Percentiles rank a stretch among this genome's conserved stretches.
Conservation (phyloP, 2,329 filamentous ascomycete genomes). For the Sclerotiophoma versabilis region DNA sequence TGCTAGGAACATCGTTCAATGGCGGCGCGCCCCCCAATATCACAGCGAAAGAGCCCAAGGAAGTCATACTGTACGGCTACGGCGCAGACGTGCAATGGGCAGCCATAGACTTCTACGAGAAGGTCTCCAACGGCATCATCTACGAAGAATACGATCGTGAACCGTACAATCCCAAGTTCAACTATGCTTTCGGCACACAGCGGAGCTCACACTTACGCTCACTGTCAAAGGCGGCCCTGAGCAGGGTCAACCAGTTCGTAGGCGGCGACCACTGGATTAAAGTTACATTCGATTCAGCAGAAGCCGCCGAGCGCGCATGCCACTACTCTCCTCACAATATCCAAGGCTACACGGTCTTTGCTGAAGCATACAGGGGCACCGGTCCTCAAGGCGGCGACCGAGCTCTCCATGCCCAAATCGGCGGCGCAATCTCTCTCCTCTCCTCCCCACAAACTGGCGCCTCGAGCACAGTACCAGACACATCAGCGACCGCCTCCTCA, state of each 20-base stretch:
- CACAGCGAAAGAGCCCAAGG: constrained; percentile 66
- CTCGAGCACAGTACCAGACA: constrained; percentile 43
- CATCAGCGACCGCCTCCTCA: constrained; percentile 51
- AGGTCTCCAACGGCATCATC: constrained; percentile 78
- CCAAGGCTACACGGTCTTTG: constrained; percentile 57
- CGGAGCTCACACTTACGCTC: constrained; percentile 69
- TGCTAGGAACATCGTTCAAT: constrained; percentile 36
- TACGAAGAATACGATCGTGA: constrained; percentile 93
- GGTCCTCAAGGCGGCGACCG: constrained; percentile 53
- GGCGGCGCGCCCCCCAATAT: constrained; percentile 45
- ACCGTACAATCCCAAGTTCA: constrained; percentile 77
- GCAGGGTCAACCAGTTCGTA: constrained; percentile 80
- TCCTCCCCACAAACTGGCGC: constrained; percentile 46
- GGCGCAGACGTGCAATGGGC: constrained; percentile 75
- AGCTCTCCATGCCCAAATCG: constrained; percentile 49
- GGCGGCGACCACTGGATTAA: constrained; percentile 90
- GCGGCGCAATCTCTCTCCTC: constrained; percentile 34
- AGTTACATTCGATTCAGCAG: constrained; percentile 59
- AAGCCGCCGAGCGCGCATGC: constrained; percentile 58
- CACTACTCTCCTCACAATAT: constrained; percentile 57
- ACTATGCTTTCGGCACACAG: constrained; percentile 74
- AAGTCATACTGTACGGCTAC: constrained; percentile 88
- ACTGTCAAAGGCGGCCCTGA: constrained; percentile 75
- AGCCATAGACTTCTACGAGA: constrained; percentile 86
- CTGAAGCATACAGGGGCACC: constrained; percentile 56